A percentile compares a stretch with the other conserved stretches of the same genome.
Evolutionary conservation across 805 yeast species (phyloP).

Genomic region (Kurtzmaniella cleridarum): DNA sequence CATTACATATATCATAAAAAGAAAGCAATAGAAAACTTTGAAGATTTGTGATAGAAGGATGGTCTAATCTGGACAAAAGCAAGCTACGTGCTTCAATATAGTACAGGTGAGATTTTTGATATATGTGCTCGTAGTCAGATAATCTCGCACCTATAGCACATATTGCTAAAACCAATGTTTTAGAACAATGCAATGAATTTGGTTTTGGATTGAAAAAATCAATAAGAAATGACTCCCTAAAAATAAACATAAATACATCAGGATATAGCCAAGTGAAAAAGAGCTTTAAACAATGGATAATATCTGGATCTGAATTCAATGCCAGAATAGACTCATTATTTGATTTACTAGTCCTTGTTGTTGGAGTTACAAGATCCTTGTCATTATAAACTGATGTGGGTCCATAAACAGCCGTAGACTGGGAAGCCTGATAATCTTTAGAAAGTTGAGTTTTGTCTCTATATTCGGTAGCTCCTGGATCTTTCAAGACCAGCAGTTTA

Average conservation of each 20-base stretch:
- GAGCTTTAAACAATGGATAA: slow-evolving; percentile 33
- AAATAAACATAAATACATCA: slow-evolving; percentile 57
- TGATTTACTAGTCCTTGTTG: slow-evolving; percentile 6
- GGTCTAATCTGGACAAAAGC: slow-evolving; percentile 37
- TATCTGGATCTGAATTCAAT: slow-evolving; percentile 30
- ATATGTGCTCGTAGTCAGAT: slow-evolving; percentile 38
- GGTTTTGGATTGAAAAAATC: slow-evolving; percentile 56
- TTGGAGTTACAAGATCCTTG: slow-evolving; percentile 14
- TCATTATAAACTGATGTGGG: slow-evolving; percentile 42
- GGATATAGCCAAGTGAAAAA: slow-evolving; percentile 65
- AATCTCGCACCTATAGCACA: slow-evolving; percentile 56
- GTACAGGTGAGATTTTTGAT: slow-evolving; percentile 35
- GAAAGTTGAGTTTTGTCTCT: not conserved
- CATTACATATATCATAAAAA: slow-evolving; percentile 57
- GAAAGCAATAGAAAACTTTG: slow-evolving; percentile 57
- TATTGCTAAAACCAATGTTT: slow-evolving; percentile 47
- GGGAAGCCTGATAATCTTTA: not conserved
- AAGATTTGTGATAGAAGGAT: slow-evolving; percentile 48
- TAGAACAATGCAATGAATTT: slow-evolving; percentile 49
- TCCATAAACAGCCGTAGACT: slow-evolving; percentile 30
- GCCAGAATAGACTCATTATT: slow-evolving; percentile 11
- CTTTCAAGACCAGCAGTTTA: not conserved
- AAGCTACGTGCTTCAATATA: slow-evolving; percentile 43
- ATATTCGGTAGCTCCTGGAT: not conserved
- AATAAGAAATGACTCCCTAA: slow-evolving; percentile 54